Evolutionary conservation across 768 basidiomycete genomes (phyloP).

Genomic region (Hygrophorus pudorinus): DNA sequence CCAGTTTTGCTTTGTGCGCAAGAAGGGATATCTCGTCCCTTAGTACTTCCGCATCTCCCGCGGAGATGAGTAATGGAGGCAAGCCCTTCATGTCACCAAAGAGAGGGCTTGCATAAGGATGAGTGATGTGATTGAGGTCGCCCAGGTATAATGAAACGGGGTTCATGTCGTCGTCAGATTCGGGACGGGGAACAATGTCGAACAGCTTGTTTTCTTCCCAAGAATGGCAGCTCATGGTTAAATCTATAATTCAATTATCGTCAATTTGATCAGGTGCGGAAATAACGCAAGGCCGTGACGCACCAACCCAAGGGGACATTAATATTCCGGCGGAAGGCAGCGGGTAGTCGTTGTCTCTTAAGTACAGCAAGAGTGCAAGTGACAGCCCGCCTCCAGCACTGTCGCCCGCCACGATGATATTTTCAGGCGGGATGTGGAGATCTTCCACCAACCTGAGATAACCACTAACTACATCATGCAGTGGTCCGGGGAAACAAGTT

Average conservation of each 20-base stretch:
- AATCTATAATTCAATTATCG: constrained; percentile 33
- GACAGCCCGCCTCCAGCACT: constrained; percentile 88
- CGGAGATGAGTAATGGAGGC: constrained; percentile 86
- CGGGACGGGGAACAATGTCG: constrained; percentile 72
- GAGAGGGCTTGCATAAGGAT: constrained; percentile 92
- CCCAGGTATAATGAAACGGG: constrained; percentile 94
- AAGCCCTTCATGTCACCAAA: constrained; percentile 84
- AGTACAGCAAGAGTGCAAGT: constrained; percentile 83
- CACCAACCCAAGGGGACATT: constrained; percentile 94
- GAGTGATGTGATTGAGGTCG: constrained; percentile 74
- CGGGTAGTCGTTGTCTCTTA: constrained; percentile 83
- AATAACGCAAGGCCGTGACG: constrained; percentile 22
- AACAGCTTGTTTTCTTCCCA: constrained; percentile 91
- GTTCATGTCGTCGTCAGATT: constrained; percentile 76
- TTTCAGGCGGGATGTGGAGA: constrained; percentile 83
- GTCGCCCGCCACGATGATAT: constrained; percentile 83
- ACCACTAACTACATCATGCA: constrained; percentile 75
- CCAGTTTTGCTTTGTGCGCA: constrained; percentile 84
- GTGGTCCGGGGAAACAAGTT: constrained; percentile 84
- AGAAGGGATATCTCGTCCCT: constrained; percentile 87
- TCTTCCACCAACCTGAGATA: constrained; percentile 86
- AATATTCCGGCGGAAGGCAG: constrained; percentile 80
- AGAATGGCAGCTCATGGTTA: constrained; percentile 97
- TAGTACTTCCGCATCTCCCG: constrained; percentile 92
- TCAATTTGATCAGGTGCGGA: neutral